Conservation (phyloP, 2,329 filamentous ascomycete species). For the Alternaria dauci region DNA sequence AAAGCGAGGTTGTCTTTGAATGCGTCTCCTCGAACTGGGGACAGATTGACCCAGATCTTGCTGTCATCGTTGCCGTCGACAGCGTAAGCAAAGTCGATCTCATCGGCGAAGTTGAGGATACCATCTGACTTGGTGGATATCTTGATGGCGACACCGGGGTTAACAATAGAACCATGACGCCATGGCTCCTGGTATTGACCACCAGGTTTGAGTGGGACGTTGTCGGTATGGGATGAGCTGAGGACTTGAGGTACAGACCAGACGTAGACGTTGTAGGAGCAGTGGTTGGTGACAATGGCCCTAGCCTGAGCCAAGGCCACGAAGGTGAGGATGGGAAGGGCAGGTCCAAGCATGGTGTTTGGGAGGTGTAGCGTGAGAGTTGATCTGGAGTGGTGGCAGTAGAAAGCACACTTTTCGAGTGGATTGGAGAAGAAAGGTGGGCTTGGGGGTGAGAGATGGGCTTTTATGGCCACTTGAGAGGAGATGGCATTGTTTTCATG, state of each 20-base stretch:
- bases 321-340: constrained; percentile 25
- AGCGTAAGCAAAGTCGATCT: constrained; percentile 40
- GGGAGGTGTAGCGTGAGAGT: constrained; percentile 1
- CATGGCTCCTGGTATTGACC: constrained; percentile 35
- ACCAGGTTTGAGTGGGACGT: constrained; percentile 27
- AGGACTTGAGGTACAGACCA: constrained; percentile 31
- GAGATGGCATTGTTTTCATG: constrained; percentile 7
- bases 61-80: constrained; percentile 23
- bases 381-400: constrained; percentile 16
- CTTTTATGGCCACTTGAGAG: constrained; percentile 5
- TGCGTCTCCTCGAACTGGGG: constrained; percentile 21
- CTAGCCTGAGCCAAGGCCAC: constrained; percentile 32
- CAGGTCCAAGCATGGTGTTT: constrained; percentile 26
- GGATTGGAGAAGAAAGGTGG: constrained; percentile 26
- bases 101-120: constrained; percentile 25
- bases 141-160: constrained; percentile 40
- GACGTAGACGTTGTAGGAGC: constrained; percentile 28
- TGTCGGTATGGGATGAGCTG: constrained; percentile 23
- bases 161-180: constrained; percentile 26
- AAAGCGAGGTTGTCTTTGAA: constrained; percentile 25
- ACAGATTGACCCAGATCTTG: constrained; percentile 33
- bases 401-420: constrained; percentile 17
- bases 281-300: constrained; percentile 41
- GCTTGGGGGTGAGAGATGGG: neutral
- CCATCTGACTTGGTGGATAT: constrained; percentile 31